Evolutionary conservation across 192 early-diverging fungal species (phyloP).

Genomic region (Podila minutissima): DNA sequence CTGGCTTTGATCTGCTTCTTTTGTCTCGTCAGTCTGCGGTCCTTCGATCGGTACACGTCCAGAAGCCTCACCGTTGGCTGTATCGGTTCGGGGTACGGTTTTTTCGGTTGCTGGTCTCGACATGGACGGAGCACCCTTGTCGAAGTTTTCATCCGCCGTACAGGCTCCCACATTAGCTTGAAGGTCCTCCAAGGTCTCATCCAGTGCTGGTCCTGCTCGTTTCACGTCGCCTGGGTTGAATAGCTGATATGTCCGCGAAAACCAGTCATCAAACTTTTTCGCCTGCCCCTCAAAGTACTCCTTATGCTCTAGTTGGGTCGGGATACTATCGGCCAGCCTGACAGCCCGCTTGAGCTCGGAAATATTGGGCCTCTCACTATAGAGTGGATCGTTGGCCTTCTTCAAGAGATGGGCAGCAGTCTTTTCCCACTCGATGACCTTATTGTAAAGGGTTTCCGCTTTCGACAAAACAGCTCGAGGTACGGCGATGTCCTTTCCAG

Average conservation of each 20-base stretch:
- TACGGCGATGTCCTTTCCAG: conserved; percentile 28
- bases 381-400: conserved; percentile 21
- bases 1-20: too few species aligned
- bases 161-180: conserved; percentile 35
- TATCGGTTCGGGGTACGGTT: not conserved
- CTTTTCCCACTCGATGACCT: conserved; percentile 34
- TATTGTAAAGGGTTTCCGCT: conserved; percentile 37
- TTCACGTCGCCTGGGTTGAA: conserved; percentile 10
- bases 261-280: conserved; percentile 34
- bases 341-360: conserved; percentile 38
- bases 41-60: too few species aligned
- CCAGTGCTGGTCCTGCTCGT: conserved; percentile 5
- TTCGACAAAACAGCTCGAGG: conserved; percentile 28
- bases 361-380: conserved; percentile 39
- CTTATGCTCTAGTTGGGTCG: conserved; percentile 14
- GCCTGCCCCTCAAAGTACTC: conserved; percentile 32
- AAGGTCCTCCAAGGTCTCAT: conserved; percentile 37
- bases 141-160: conserved; percentile 21
- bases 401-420: conserved; percentile 20
- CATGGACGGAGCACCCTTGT: not conserved
- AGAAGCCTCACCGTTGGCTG: too few species aligned
- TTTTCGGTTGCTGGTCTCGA: not conserved
- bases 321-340: conserved; percentile 19
- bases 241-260: conserved; percentile 10
- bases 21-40: too few species aligned